Evolutionary conservation across 208 protist genomes (phyloP).

Genomic region (Leishmania arabica): DNA sequence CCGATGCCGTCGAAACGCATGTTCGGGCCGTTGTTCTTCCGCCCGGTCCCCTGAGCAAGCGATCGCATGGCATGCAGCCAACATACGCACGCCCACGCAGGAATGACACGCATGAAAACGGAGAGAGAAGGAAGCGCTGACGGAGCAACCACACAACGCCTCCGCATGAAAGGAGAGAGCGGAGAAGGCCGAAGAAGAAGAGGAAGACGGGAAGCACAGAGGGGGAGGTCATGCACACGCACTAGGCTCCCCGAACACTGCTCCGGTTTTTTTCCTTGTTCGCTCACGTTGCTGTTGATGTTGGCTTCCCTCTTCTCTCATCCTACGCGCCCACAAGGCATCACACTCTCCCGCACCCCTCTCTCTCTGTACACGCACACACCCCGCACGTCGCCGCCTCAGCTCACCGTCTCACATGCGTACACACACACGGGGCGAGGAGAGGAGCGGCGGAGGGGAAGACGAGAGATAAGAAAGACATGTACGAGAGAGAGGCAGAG

Average conservation of each 20-base stretch:
- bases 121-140: not conserved
- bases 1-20: not conserved
- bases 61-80: not conserved
- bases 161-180: not conserved
- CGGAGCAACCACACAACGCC: not conserved
- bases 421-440: slow-evolving; percentile 1
- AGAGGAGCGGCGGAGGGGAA: not conserved
- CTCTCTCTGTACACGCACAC: not conserved
- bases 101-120: not conserved
- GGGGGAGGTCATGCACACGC: slow-evolving; percentile 16
- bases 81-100: not conserved
- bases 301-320: not conserved
- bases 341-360: not conserved
- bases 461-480: not conserved
- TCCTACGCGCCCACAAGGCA: not conserved
- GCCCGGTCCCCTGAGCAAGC: not conserved
- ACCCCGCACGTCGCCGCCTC: not conserved
- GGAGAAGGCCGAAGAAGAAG: not conserved
- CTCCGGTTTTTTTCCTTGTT: not conserved
- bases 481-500: not conserved
- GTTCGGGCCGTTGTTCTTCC: not conserved
- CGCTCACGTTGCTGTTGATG: not conserved
- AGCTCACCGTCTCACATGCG: not conserved
- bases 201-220: not conserved
- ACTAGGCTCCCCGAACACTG: not conserved